phyloP scores from a whole-genome alignment of 1,284 basidiomycete species.

The Caloboletus inedulis region DNA sequence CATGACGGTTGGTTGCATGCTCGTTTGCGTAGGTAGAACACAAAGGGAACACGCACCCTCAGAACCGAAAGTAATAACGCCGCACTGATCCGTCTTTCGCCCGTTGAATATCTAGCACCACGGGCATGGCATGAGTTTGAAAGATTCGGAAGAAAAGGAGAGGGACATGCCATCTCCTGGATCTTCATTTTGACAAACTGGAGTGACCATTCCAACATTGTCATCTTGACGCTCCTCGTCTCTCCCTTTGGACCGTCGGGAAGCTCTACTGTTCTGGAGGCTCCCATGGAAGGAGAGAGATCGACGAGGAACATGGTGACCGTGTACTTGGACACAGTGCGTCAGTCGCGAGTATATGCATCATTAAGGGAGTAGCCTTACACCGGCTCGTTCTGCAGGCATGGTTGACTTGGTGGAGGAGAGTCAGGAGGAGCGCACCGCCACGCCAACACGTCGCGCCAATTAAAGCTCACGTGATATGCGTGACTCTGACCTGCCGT shows the following conservation, averaged over 20 bases:
- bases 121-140: background rate
- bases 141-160: background rate
- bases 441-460: conserved; percentile 28
- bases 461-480: conserved; percentile 26
- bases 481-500: conserved; percentile 9
- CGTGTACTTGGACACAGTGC: conserved; percentile 53
- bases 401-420: conserved; percentile 36
- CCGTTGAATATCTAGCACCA: conserved; percentile 76
- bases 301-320: conserved; percentile 87
- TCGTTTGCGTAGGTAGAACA: background rate
- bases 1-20: background rate
- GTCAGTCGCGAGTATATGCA: background rate
- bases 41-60: conserved; percentile 49
- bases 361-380: conserved; percentile 35
- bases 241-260: conserved; percentile 53
- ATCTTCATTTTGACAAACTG: conserved; percentile 87
- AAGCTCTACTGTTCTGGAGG: conserved; percentile 53
- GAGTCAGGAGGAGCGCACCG: conserved; percentile 13
- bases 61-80: conserved; percentile 80
- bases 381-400: conserved; percentile 75
- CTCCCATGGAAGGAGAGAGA: conserved; percentile 82
- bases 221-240: conserved; percentile 52
- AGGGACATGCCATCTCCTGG: conserved; percentile 72
- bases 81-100: conserved; percentile 89
- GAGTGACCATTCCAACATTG: conserved; percentile 77